These are phyloP conservation scores for Psidium friedrichsthalianum DNA, from an alignment of 345 rosid genomes.

Conservation along the genomic window DNA sequence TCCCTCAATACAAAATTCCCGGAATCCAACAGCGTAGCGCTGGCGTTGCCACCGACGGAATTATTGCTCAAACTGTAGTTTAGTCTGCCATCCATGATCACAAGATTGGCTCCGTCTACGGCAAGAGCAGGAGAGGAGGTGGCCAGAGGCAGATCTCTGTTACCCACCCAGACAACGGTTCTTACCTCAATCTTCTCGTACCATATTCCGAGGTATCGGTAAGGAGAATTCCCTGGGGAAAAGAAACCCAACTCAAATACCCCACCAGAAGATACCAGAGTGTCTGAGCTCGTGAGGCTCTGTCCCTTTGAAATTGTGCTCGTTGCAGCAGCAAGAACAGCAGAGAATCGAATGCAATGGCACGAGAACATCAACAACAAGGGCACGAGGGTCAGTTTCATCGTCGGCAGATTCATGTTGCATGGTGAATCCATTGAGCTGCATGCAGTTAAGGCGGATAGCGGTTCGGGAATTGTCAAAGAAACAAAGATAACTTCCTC, in stretches of 20 bases:
- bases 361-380: not conserved
- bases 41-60: slow-evolving; percentile 1
- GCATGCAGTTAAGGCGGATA: too few species aligned
- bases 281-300: not conserved
- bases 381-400: not conserved
- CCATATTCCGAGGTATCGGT: slow-evolving; percentile 25
- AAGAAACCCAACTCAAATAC: slow-evolving; percentile 27
- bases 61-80: not conserved
- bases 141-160: slow-evolving; percentile 15
- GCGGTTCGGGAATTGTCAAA: not conserved
- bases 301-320: not conserved
- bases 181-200: slow-evolving; percentile 2
- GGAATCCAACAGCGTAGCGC: slow-evolving; percentile 16
- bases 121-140: slow-evolving; percentile 14
- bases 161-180: slow-evolving; percentile 32
- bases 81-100: not conserved
- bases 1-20: slow-evolving; percentile 37
- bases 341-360: not conserved
- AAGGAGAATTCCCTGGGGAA: slow-evolving; percentile 6
- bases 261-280: slow-evolving; percentile 16
- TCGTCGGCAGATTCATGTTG: not conserved
- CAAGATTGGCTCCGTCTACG: not conserved
- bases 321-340: not conserved
- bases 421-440: not conserved
- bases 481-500: not conserved